Conservation (phyloP, 352 stramenopile genomes). For the Globisporangium splendens region DNA sequence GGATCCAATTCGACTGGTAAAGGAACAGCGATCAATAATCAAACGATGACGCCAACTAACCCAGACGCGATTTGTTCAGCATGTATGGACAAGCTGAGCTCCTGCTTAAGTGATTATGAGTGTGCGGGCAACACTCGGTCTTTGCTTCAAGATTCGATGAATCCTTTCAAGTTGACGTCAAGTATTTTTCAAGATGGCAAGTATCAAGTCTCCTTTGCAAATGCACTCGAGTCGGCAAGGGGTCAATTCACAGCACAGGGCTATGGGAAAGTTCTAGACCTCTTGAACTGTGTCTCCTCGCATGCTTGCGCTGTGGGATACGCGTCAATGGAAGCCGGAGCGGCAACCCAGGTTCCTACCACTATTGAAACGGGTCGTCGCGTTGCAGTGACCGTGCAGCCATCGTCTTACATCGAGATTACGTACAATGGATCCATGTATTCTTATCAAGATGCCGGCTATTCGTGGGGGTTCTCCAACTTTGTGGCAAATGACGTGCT, state of each 20-base stretch:
- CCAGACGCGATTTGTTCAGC: slow-evolving; percentile 2
- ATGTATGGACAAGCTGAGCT: slow-evolving; percentile 9
- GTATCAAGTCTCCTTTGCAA: too few relatives aligned
- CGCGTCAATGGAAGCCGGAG: too few relatives aligned
- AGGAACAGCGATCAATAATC: not conserved
- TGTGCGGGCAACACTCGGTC: not conserved
- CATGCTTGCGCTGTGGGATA: too few relatives aligned
- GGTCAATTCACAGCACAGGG: too few relatives aligned
- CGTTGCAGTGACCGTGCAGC: not conserved
- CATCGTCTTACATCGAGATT: not conserved
- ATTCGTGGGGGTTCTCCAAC: not conserved
- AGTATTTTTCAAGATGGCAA: not conserved
- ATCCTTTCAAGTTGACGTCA: not conserved
- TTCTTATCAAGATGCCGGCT: not conserved
- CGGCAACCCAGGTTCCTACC: not conserved
- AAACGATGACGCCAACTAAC: not conserved
- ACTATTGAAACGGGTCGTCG: not conserved
- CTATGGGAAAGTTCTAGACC: too few relatives aligned
- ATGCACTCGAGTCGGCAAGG: too few relatives aligned
- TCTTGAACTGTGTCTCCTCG: too few relatives aligned
- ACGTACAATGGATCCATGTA: not conserved
- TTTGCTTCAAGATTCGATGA: not conserved
- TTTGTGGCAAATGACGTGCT: not conserved
- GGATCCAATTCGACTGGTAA: not conserved
- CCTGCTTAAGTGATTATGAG: slow-evolving; percentile 5